Base-by-base conservation (phyloP, 2,329 filamentous ascomycete genomes). In the Ophiostoma pallidulum region DNA sequence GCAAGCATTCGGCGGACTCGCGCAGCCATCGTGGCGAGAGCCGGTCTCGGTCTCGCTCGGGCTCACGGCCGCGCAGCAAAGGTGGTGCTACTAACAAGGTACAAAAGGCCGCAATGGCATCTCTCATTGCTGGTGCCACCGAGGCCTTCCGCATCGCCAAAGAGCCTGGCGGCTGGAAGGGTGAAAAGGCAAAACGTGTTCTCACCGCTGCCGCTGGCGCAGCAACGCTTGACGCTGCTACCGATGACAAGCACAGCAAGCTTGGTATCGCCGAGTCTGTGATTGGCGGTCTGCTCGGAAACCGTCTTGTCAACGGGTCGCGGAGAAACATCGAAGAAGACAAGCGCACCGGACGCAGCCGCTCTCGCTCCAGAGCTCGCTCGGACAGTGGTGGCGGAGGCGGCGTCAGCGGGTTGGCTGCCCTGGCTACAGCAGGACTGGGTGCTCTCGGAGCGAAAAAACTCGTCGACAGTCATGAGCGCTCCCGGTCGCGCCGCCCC, bases 101-200 rank as follows among this genome's bases (percentile, higher is more conserved):
- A 40, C 81, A 89, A 56, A 88, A 95, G 66, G 89, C 89, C 29
- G 87, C 90, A 62, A 91, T 92, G 71, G 90, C 91, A 29, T 92
- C 90, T 18, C 73, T 96, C 33, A 77, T 94, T 40, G 90, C 91
- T 26, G 91, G 89, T 58, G 91, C 90, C 35, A 85, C 89, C 47
- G 90, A 96, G 65, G 91, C 91, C 36, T 94, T 94, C 73, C 84
- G 87, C 52, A 82, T 89, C 48, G 82, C 90, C 62, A 94, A 91
- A 59, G 85, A 92, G 53, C 85, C 88, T 3, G 91, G 91, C 47
- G 78, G 83, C 37, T 96, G 90, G 89, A 84, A 82, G 54, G 91
- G 90, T 32, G 84, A 86, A 53, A 96, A 96, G 68, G 87, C 89
- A 55, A 92, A 89, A 70, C 87, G 91, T 45, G 79, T 97, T 51